A percentile compares a stretch with the other conserved stretches of the same genome.
These are phyloP conservation scores for Candida frijolesensis DNA, from an alignment of 1,139 yeast genomes.

Conservation along the genomic window DNA sequence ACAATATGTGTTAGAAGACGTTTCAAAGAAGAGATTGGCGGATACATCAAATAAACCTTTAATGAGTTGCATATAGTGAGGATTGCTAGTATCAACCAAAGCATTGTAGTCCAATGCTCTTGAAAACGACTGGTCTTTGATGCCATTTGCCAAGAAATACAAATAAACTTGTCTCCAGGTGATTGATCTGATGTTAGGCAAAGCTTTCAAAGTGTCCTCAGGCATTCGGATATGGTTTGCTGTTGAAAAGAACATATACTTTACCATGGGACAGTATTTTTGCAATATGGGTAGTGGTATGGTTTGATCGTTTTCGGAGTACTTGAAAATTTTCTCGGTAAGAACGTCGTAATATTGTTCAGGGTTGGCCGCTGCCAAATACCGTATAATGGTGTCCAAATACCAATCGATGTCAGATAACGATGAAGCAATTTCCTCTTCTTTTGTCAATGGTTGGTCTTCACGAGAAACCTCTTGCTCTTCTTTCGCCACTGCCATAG, in stretches of 20 bases:
- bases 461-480: conserved; percentile 12
- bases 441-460: conserved; percentile 14
- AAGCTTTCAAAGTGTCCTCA: conserved; percentile 37
- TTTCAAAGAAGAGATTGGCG: conserved; percentile 34
- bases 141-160: conserved; percentile 50
- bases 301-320: conserved; percentile 35
- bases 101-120: conserved; percentile 52
- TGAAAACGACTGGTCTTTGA: conserved; percentile 59
- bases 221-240: conserved; percentile 39
- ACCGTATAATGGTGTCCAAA: conserved; percentile 49
- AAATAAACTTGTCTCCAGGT: conserved; percentile 59
- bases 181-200: conserved; percentile 47
- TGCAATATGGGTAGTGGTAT: conserved; percentile 45
- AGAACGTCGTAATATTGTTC: conserved; percentile 46
- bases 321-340: conserved; percentile 36
- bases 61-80: conserved; percentile 28
- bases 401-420: conserved; percentile 42
- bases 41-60: conserved; percentile 39
- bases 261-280: conserved; percentile 52
- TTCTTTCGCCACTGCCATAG: conserved; percentile 12
- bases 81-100: conserved; percentile 27
- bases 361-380: conserved; percentile 59
- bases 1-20: conserved; percentile 16
- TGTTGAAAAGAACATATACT: conserved; percentile 49
- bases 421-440: conserved; percentile 8